Evolutionary conservation across 352 stramenopile species (phyloP).

Genomic region (Phytophthora hibernalis): DNA sequence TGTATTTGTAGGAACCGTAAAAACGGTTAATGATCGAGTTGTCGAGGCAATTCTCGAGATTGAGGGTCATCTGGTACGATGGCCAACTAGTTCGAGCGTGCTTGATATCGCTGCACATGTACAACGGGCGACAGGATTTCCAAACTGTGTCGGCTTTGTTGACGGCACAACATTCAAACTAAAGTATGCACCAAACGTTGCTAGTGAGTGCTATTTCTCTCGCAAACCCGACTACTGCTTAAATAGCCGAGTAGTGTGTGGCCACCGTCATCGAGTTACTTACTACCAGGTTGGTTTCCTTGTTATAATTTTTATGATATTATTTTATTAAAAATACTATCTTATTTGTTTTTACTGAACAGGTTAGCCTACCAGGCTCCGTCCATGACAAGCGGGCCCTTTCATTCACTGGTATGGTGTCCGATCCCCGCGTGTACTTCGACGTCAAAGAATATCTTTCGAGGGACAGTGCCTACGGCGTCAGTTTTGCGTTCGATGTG

Average conservation of each 20-base stretch:
- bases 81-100: neutral
- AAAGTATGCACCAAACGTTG: neutral
- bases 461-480: neutral
- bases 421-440: neutral
- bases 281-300: neutral
- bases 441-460: neutral
- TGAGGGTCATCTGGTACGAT: neutral
- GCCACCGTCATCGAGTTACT: neutral
- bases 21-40: neutral
- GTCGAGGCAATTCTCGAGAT: neutral
- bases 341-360: neutral
- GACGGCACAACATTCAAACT: neutral
- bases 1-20: neutral
- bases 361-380: neutral
- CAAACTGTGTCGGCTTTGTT: neutral
- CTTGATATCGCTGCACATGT: neutral
- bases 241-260: neutral
- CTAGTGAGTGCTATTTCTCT: neutral
- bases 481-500: neutral
- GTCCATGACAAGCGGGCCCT: neutral
- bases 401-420: neutral
- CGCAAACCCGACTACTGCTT: neutral
- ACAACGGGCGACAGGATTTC: neutral
- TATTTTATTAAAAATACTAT: neutral
- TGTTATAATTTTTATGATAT: too few relatives aligned